Conservation (phyloP, 495 filamentous ascomycete species). For the Penicillium canescens region DNA sequence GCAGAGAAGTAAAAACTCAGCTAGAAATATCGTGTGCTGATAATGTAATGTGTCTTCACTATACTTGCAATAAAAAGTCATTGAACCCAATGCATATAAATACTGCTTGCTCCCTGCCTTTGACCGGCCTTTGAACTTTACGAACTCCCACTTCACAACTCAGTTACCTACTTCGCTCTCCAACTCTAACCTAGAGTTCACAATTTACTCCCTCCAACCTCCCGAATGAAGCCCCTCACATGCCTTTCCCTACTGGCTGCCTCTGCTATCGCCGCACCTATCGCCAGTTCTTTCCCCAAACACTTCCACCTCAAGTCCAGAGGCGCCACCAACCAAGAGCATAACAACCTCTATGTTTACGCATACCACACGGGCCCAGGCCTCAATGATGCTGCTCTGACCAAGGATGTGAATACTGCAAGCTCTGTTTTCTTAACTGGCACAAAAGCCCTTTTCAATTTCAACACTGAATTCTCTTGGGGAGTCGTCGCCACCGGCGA, state of each 20-base stretch:
- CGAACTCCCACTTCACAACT: neutral
- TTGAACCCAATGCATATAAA: slow-evolving; percentile 1
- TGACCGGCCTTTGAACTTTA: neutral
- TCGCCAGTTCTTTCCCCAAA: slow-evolving; percentile 15
- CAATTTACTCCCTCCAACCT: neutral
- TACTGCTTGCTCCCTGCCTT: neutral
- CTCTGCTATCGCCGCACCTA: slow-evolving; percentile 22
- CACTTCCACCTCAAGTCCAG: slow-evolving; percentile 47
- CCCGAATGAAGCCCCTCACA: slow-evolving; percentile 36
- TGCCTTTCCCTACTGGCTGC: slow-evolving; percentile 29
- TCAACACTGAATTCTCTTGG: slow-evolving; percentile 29
- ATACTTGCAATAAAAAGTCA: neutral
- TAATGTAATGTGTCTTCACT: slow-evolving; percentile 5
- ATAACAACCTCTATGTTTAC: slow-evolving; percentile 46
- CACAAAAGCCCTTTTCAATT: slow-evolving; percentile 21
- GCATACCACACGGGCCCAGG: slow-evolving; percentile 52
- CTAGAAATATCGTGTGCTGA: neutral
- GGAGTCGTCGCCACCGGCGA: slow-evolving; percentile 29
- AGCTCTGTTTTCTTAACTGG: slow-evolving; percentile 41
- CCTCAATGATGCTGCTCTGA: slow-evolving; percentile 45
- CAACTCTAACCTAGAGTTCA: neutral
- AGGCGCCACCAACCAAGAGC: slow-evolving; percentile 26
- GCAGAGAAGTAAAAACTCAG: neutral
- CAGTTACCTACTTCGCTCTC: neutral
- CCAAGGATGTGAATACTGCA: slow-evolving; percentile 21